phyloP scores from a whole-genome alignment of 805 yeast genomes.

The Lipomyces yamadae region DNA sequence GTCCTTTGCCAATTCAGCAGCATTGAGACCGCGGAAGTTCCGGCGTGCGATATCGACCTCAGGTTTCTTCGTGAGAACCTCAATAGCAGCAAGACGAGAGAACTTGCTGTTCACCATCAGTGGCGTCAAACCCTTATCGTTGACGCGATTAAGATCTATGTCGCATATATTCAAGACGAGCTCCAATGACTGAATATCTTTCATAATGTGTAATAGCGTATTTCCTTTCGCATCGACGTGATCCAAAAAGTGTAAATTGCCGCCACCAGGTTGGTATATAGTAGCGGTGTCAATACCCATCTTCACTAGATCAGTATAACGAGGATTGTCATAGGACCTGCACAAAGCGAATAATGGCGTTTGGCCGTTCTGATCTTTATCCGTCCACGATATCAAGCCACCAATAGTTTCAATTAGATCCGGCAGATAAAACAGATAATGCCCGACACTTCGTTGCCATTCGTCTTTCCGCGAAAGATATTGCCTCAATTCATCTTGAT shows the following conservation, averaged over 20 bases:
- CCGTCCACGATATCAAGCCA: constrained; percentile 66
- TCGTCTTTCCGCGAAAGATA: constrained; percentile 61
- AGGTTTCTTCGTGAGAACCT: constrained; percentile 54
- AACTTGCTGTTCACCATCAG: constrained; percentile 72
- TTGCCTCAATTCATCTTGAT: constrained; percentile 52
- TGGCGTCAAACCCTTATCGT: constrained; percentile 67
- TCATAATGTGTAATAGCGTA: constrained; percentile 73
- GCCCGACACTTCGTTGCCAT: constrained; percentile 68
- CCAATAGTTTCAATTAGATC: constrained; percentile 62
- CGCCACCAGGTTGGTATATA: constrained; percentile 31
- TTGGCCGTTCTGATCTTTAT: constrained; percentile 65
- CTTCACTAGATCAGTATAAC: constrained; percentile 58
- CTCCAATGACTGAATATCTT: constrained; percentile 52
- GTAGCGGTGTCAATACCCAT: constrained; percentile 49
- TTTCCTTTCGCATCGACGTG: constrained; percentile 79
- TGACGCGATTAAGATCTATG: constrained; percentile 63
- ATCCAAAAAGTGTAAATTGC: constrained; percentile 47
- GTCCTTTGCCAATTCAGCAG: constrained; percentile 46
- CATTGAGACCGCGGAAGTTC: constrained; percentile 43
- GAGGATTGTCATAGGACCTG: constrained; percentile 77
- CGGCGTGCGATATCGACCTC: constrained; percentile 53
- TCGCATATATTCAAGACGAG: constrained; percentile 50
- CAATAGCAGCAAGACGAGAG: constrained; percentile 65
- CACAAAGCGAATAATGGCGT: constrained; percentile 80
- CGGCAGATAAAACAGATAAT: constrained; percentile 66